phyloP scores from a whole-genome alignment of 2,329 filamentous ascomycete genomes.

The Cylindrodendrum hubeiense region DNA sequence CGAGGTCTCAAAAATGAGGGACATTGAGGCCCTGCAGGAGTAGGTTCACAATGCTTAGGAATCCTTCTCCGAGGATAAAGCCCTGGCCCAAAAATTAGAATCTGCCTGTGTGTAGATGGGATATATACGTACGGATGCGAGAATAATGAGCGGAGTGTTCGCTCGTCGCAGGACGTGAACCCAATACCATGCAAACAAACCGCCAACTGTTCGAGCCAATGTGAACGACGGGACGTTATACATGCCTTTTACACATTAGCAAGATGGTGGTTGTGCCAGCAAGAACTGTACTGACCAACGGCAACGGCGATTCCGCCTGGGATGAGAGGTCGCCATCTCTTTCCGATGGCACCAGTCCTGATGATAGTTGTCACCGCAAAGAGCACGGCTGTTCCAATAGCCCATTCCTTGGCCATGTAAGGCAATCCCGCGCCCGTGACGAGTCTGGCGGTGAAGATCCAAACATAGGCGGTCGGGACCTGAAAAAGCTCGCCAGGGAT shows the following conservation, averaged over 20 bases:
- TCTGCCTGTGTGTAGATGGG: neutral
- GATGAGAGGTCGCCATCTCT: slow-evolving; percentile 79
- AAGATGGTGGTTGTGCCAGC: neutral
- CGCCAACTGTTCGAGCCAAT: slow-evolving; percentile 86
- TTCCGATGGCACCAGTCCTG: slow-evolving; percentile 70
- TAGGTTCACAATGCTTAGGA: slow-evolving; percentile 92
- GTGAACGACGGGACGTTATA: slow-evolving; percentile 99
- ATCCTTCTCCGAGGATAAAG: slow-evolving; percentile 91
- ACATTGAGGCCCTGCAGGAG: slow-evolving; percentile 81
- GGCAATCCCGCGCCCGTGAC: slow-evolving; percentile 93
- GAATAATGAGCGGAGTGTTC: slow-evolving; percentile 86
- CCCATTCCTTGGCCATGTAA: slow-evolving; percentile 84
- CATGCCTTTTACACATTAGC: slow-evolving; percentile 72
- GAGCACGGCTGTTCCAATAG: slow-evolving; percentile 77
- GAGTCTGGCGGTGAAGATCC: slow-evolving; percentile 95
- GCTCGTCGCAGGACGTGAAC: slow-evolving; percentile 61
- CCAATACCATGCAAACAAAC: slow-evolving; percentile 83
- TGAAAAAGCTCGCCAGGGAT: slow-evolving; percentile 93
- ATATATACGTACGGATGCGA: slow-evolving; percentile 73
- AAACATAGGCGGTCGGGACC: slow-evolving; percentile 94
- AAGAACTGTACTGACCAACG: slow-evolving; percentile 69
- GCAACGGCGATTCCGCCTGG: slow-evolving; percentile 97
- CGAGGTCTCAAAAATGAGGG: slow-evolving; percentile 71
- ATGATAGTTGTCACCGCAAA: slow-evolving; percentile 80
- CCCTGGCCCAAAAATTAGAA: slow-evolving; percentile 62